Evolutionary conservation across 192 early-diverging fungal species (phyloP).

Genomic region (Backusella morwellensis): DNA sequence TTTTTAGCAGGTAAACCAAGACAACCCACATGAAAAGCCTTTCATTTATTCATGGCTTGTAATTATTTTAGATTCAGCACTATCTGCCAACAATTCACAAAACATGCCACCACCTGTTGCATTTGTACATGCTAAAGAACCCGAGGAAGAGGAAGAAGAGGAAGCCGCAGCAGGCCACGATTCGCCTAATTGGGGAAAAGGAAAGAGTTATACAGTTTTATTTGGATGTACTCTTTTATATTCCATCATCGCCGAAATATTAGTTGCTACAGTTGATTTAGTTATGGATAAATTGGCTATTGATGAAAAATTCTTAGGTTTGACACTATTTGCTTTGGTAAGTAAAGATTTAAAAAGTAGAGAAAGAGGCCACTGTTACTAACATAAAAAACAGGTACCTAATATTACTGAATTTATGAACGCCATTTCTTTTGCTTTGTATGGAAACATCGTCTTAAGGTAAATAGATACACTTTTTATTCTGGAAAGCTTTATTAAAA

Average conservation of each 20-base stretch:
- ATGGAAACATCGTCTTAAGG: conserved; percentile 76
- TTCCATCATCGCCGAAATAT: conserved; percentile 88
- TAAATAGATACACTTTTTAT: not conserved
- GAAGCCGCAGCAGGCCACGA: conserved; percentile 80
- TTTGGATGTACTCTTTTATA: conserved; percentile 82
- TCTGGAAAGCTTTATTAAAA: not conserved
- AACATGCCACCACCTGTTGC: conserved; percentile 13
- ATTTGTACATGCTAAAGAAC: conserved; percentile 45
- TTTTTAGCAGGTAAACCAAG: not conserved
- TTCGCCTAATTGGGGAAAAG: conserved; percentile 88
- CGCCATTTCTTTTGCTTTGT: conserved; percentile 92
- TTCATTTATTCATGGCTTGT: not conserved
- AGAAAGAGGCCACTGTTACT: not conserved
- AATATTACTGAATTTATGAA: conserved; percentile 93
- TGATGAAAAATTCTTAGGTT: conserved; percentile 86
- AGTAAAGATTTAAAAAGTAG: not conserved
- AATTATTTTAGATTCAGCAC: not conserved
- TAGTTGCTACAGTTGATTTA: conserved; percentile 83
- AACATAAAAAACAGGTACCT: conserved; percentile 47
- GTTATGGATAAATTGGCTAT: conserved; percentile 68
- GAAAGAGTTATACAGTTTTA: conserved; percentile 75
- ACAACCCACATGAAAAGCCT: not conserved
- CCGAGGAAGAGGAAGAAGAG: conserved; percentile 60
- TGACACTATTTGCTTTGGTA: conserved; percentile 90
- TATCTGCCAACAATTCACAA: not conserved